A percentile compares a stretch with the other conserved stretches of the same genome.
phyloP scores from a whole-genome alignment of 192 early-diverging fungal genomes.

The Coemansia sp. region DNA sequence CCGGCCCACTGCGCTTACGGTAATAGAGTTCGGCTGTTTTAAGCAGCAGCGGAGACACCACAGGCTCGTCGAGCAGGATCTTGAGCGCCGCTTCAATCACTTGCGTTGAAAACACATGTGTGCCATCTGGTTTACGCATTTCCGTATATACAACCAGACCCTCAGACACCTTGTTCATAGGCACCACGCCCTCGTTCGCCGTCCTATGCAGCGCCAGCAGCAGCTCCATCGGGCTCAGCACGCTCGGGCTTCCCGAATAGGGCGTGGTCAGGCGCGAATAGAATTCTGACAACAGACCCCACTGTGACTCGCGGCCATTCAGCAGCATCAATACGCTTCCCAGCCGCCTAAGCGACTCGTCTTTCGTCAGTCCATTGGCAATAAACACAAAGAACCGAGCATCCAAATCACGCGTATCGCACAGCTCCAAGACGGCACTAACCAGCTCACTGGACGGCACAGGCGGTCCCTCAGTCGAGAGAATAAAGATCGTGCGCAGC shows the following conservation, averaged over 20 bases:
- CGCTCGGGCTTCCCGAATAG: conserved; percentile 30
- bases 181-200: conserved; percentile 1
- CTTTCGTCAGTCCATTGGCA: conserved; percentile 25
- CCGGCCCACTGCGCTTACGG: conserved; percentile 16
- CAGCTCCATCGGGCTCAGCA: conserved; percentile 52
- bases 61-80: conserved; percentile 24
- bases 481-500: conserved; percentile 28
- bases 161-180: background rate
- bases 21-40: conserved; percentile 32
- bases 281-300: conserved; percentile 22
- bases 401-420: conserved; percentile 23
- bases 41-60: conserved; percentile 42
- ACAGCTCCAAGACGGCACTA: conserved; percentile 33
- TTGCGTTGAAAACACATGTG: conserved; percentile 17
- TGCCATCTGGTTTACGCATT: conserved; percentile 28
- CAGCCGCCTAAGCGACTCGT: conserved; percentile 16
- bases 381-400: conserved; percentile 40
- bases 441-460: conserved; percentile 45
- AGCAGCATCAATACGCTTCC: conserved; percentile 26
- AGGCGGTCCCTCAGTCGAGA: conserved; percentile 18
- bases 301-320: conserved; percentile 14
- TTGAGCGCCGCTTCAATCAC: conserved; percentile 40
- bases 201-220: conserved; percentile 40
- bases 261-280: conserved; percentile 40
- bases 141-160: conserved; percentile 13